Evolutionary conservation across 352 stramenopile species (phyloP), one percentile per base, ranked within the genome.

Genomic region (Phytophthora boehmeriae): DNA sequence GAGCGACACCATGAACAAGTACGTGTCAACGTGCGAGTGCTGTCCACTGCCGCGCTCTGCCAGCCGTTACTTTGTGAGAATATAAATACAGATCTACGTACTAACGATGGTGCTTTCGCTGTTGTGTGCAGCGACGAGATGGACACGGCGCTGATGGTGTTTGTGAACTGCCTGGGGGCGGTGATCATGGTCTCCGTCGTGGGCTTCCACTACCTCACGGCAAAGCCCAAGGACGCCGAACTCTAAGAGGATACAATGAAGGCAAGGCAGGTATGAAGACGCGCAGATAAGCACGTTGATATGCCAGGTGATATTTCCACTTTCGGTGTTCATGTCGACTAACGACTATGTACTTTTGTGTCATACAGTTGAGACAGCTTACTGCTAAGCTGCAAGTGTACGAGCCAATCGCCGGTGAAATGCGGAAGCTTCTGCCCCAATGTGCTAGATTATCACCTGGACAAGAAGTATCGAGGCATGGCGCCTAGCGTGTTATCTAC

Each of bases 111-210:
- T 44, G n/a, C 16, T 27, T 43, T 27, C 58, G 22, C 8, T 25
- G 6, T n/a, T 65, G 11, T 2, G 30, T 59, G 52, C 58, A 96
- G 88, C 73, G 73, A 95, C 49, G 84, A 95, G 72, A 95, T 96
- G 86, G 88, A 96, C 54, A 59, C 82, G 36, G 79, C 79, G 65
- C 68, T 96, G 41, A 96, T 96, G 88, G 83, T 77, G 39, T 96
- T 96, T 68, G 88, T 96, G 44, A 96, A 96, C 75, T 90, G 76
- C 63, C 73, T 96, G 36, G 88, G 88, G 54, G 81, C 88, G 10
- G 77, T 90, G 14, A 94, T 96, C 72, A 96, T 94, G 84, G 71
- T 96, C 20, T 93, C 85, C 28, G 72, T 96, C 20, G 86, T 96
- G 35, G 83, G 86, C 23, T 96, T 95, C 71, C 88, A 96, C 71